A percentile compares a stretch with the other conserved stretches of the same genome.
Evolutionary conservation across 257 asterid species (phyloP).

Genomic region (Orobanche coerulescens): DNA sequence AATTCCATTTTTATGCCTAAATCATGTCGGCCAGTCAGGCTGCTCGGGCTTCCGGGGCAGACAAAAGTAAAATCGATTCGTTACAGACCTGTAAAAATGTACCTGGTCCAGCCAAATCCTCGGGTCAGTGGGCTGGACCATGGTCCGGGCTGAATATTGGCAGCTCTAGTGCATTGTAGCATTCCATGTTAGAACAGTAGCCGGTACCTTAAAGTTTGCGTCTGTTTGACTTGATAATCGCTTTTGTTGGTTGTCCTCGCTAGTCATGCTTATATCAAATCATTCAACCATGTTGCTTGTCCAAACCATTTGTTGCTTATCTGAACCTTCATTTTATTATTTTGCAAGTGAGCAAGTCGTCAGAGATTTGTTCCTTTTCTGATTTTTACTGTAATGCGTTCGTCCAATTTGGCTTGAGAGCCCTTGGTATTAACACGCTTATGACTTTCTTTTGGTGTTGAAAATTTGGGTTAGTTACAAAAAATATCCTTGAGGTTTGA

Average conservation of each 20-base stretch:
- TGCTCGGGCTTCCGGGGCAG: no score
- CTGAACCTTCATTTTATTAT: background rate
- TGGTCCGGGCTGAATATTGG: no score
- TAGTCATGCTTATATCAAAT: background rate
- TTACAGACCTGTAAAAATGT: no score
- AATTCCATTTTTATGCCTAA: no score
- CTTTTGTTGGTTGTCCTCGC: background rate
- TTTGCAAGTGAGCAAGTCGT: background rate
- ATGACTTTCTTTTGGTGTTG: background rate
- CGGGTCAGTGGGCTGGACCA: no score
- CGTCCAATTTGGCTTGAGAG: background rate
- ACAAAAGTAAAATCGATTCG: no score
- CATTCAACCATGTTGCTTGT: background rate
- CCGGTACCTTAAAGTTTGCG: background rate
- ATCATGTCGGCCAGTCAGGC: no score
- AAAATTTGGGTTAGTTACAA: no score
- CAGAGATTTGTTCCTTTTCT: background rate
- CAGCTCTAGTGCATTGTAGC: constrained; percentile 13
- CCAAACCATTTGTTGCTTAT: background rate
- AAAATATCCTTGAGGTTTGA: no score
- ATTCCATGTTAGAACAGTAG: background rate
- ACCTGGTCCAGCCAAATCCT: no score
- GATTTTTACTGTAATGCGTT: background rate
- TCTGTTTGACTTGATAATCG: background rate
- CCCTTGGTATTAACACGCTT: background rate